Conservation (phyloP, 2,329 filamentous ascomycete species). For the Claviceps sp. region DNA sequence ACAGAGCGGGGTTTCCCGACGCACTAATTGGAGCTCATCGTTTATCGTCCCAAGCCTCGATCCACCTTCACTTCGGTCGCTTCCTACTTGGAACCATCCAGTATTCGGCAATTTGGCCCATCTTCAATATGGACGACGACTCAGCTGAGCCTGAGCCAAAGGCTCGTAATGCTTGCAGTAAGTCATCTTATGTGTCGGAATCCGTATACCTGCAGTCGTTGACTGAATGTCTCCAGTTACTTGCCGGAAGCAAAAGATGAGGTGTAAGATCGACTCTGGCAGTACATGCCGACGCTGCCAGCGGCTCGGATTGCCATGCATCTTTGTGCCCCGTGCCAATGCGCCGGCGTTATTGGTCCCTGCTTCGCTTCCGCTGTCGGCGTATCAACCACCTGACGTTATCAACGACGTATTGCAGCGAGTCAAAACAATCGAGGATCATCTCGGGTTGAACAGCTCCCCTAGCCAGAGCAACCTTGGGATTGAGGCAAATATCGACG, state of each 20-base stretch:
- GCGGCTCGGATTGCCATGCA: slow-evolving; percentile 22
- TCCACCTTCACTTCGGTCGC: neutral
- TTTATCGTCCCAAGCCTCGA: neutral
- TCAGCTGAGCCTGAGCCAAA: slow-evolving; percentile 1
- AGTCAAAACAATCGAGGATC: slow-evolving; percentile 3
- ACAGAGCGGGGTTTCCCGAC: neutral
- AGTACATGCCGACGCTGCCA: slow-evolving; percentile 20
- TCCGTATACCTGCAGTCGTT: neutral
- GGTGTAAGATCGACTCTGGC: slow-evolving; percentile 22
- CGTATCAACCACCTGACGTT: neutral
- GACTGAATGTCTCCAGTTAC: slow-evolving; percentile 10
- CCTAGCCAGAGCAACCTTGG: neutral
- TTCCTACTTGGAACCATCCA: neutral
- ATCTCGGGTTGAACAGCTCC: neutral
- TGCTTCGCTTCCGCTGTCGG: slow-evolving; percentile 8
- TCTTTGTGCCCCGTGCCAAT: slow-evolving; percentile 27
- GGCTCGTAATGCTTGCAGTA: slow-evolving; percentile 4
- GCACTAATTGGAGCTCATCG: neutral
- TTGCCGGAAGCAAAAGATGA: slow-evolving; percentile 21
- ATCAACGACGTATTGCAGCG: slow-evolving; percentile 1
- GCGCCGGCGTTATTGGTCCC: slow-evolving; percentile 10
- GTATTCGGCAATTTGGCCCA: neutral
- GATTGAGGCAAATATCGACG: neutral
- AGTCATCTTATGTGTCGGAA: neutral
- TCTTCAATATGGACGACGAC: slow-evolving; percentile 1